phyloP scores from a whole-genome alignment of 23 red algal species.

The Gracilaria vermiculophylla region DNA sequence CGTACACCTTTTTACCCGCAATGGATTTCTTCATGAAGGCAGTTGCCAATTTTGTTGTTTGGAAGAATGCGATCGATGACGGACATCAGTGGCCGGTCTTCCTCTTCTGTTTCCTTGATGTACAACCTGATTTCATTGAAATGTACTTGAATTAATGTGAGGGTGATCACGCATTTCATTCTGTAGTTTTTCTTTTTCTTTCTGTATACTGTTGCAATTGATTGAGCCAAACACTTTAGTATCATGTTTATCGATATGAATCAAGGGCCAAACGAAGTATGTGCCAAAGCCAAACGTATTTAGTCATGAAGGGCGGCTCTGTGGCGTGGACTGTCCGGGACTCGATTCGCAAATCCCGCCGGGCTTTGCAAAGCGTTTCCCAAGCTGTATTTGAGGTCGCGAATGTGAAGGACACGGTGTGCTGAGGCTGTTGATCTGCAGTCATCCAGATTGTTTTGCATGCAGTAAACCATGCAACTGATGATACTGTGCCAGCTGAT shows the following conservation, averaged over 20 bases:
- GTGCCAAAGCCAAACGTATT: too few species aligned
- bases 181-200: background rate
- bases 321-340: too few species aligned
- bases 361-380: too few species aligned
- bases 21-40: background rate
- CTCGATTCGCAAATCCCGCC: too few species aligned
- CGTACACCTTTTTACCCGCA: background rate
- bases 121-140: background rate
- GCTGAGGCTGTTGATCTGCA: too few species aligned
- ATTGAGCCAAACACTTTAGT: too few species aligned
- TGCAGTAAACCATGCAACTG: too few species aligned
- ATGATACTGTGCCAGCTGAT: too few species aligned
- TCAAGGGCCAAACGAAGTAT: background rate
- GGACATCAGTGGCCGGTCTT: background rate
- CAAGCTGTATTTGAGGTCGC: too few species aligned
- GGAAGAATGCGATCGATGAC: background rate
- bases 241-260: background rate
- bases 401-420: too few species aligned
- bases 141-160: background rate
- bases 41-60: conserved; percentile 2
- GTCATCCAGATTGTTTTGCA: too few species aligned
- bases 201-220: background rate
- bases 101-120: background rate
- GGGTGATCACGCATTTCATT: background rate
- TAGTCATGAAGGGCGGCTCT: too few species aligned